These are phyloP conservation scores for Hymenoscyphus repandus DNA, from an alignment of 2,329 filamentous ascomycete genomes.

Conservation along the genomic window DNA sequence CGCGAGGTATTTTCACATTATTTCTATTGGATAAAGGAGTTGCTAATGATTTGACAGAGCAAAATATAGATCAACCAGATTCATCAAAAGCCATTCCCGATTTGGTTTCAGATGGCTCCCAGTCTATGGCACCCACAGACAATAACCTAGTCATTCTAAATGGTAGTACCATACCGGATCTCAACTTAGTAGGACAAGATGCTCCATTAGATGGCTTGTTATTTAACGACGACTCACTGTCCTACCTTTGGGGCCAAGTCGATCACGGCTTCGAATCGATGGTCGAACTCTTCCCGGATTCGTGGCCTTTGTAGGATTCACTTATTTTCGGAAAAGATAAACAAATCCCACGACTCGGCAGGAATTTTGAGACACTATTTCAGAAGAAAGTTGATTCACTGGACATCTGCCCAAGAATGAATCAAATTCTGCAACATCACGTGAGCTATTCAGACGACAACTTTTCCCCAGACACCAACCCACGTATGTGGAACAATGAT, in stretches of 20 bases:
- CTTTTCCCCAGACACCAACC: too few species aligned
- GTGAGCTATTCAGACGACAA: too few species aligned
- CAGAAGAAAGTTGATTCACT: not conserved
- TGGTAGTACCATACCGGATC: not conserved
- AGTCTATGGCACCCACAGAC: not conserved
- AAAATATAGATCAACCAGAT: not conserved
- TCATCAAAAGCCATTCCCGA: not conserved
- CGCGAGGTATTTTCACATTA: not conserved
- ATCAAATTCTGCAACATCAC: too few species aligned
- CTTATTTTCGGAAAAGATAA: not conserved
- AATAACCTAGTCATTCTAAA: not conserved
- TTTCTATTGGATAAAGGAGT: not conserved
- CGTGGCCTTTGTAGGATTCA: conserved; percentile 8
- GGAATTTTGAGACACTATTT: not conserved
- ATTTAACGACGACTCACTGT: conserved; percentile 7
- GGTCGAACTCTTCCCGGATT: conserved; percentile 14
- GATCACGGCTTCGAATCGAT: conserved; percentile 14
- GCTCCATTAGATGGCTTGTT: conserved; percentile 4
- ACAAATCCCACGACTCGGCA: not conserved
- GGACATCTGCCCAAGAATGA: too few species aligned
- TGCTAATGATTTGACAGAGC: not conserved
- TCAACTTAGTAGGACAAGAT: not conserved
- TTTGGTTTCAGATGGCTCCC: not conserved
- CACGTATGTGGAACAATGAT: too few species aligned
- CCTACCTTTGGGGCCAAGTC: conserved; percentile 9